phyloP scores from a whole-genome alignment of 2,329 filamentous ascomycete genomes.

The Monosporascus sp. region DNA sequence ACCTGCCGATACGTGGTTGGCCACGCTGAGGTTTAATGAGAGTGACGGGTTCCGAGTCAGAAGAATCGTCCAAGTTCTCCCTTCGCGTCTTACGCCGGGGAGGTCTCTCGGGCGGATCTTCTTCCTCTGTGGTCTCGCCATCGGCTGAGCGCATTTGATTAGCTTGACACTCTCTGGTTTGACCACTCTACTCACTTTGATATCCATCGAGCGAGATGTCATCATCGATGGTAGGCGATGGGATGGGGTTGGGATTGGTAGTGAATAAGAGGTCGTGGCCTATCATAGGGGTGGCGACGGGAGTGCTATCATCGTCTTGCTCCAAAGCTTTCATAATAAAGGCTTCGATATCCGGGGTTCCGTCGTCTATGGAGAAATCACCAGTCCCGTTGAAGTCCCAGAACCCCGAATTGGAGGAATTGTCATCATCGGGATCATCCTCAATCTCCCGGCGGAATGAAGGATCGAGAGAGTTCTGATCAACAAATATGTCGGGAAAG shows the following conservation, averaged over 20 bases:
- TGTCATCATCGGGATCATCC: conserved; percentile 51
- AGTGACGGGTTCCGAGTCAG: conserved; percentile 46
- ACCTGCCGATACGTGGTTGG: conserved; percentile 49
- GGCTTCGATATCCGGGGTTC: conserved; percentile 39
- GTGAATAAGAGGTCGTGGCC: conserved; percentile 26
- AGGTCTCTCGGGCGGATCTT: conserved; percentile 44
- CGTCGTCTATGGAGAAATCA: conserved; percentile 20
- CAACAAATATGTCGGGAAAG: conserved; percentile 74
- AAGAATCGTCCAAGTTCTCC: conserved; percentile 32
- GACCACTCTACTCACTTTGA: conserved; percentile 46
- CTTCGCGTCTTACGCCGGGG: conserved; percentile 44
- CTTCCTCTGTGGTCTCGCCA: conserved; percentile 59
- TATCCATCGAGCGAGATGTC: conserved; percentile 50
- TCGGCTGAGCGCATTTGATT: conserved; percentile 42
- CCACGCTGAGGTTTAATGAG: conserved; percentile 44
- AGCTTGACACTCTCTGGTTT: conserved; percentile 26
- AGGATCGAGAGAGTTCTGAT: conserved; percentile 68
- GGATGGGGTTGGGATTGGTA: conserved; percentile 27
- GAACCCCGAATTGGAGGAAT: conserved; percentile 53
- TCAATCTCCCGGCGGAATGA: conserved; percentile 70
- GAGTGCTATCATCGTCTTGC: conserved; percentile 35
- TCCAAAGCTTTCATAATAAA: conserved; percentile 29
- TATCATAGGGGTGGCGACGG: conserved; percentile 35
- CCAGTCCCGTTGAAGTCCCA: conserved; percentile 57
- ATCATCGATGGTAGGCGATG: conserved; percentile 28